Percentiles rank a stretch among this genome's conserved stretches.
These are phyloP conservation scores for Schizophyllum commune DNA, from an alignment of 1,284 basidiomycete genomes.

Conservation along the genomic window DNA sequence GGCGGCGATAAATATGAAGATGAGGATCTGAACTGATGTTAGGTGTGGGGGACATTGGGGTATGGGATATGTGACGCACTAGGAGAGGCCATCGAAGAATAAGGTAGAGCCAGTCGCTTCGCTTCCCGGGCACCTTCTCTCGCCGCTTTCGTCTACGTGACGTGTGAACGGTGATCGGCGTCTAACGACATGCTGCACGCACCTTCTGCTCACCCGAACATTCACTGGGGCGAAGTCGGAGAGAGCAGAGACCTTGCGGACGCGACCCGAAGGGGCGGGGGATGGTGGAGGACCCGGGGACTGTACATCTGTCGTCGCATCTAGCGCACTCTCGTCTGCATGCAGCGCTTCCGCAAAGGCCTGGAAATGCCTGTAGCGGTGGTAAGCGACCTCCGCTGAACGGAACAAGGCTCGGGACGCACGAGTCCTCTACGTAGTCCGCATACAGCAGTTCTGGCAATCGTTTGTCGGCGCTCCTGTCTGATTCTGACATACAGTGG, in stretches of 20 bases:
- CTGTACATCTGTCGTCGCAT: slow-evolving; percentile 22
- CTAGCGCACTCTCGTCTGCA: slow-evolving; percentile 46
- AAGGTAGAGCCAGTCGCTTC: slow-evolving; percentile 75
- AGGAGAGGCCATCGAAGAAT: slow-evolving; percentile 85
- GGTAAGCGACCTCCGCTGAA: slow-evolving; percentile 4
- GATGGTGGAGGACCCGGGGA: slow-evolving; percentile 18
- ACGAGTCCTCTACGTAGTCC: slow-evolving; percentile 72
- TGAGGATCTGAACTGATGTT: slow-evolving; percentile 48
- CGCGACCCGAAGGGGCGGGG: slow-evolving; percentile 22
- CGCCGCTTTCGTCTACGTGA: slow-evolving; percentile 40
- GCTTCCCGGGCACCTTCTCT: slow-evolving; percentile 36
- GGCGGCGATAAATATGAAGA: slow-evolving; percentile 78
- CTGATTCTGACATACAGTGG: neutral
- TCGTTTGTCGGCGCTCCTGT: slow-evolving; percentile 5
- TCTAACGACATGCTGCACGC: slow-evolving; percentile 9
- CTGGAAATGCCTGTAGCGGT: slow-evolving; percentile 52
- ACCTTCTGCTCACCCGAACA: slow-evolving; percentile 62
- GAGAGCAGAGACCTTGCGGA: slow-evolving; percentile 77
- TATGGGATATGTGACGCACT: slow-evolving; percentile 31
- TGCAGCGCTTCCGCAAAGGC: slow-evolving; percentile 63
- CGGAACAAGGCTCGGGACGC: slow-evolving; percentile 21
- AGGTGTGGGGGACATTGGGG: neutral
- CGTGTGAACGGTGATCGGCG: neutral
- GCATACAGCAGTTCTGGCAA: slow-evolving; percentile 21
- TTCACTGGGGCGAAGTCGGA: slow-evolving; percentile 94